Evolutionary conservation across 352 stramenopile species (phyloP).

Genomic region (Porosira glacialis): DNA sequence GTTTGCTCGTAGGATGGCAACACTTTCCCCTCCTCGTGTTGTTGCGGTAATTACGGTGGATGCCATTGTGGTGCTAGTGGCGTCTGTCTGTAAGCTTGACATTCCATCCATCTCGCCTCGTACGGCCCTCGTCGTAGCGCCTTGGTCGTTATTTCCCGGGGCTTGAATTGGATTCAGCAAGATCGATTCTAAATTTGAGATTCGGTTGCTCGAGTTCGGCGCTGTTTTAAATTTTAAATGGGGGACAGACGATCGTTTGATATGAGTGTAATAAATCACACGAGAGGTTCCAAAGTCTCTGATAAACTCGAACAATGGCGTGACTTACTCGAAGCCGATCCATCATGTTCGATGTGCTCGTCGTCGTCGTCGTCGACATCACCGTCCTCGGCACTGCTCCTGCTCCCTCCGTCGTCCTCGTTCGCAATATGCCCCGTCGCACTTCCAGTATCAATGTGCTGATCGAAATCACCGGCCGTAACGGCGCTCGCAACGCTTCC

Average conservation of each 20-base stretch:
- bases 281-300: too few species aligned
- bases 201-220: slow-evolving; percentile 41
- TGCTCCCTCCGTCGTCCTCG: slow-evolving; percentile 40
- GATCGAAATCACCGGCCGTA: slow-evolving; percentile 43
- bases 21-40: slow-evolving; percentile 40
- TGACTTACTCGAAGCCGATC: too few species aligned
- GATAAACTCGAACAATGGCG: too few species aligned
- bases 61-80: slow-evolving; percentile 47
- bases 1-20: slow-evolving; percentile 27
- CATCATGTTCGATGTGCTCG: too few species aligned
- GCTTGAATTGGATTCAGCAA: slow-evolving; percentile 50
- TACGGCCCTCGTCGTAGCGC: slow-evolving; percentile 43
- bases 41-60: slow-evolving; percentile 53
- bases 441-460: slow-evolving; percentile 20
- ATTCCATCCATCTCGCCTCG: slow-evolving; percentile 47
- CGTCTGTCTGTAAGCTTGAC: slow-evolving; percentile 53
- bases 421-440: slow-evolving; percentile 39
- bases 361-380: too few species aligned
- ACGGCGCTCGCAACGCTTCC: slow-evolving; percentile 55
- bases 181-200: slow-evolving; percentile 61
- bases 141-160: slow-evolving; percentile 32
- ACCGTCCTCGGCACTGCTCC: too few species aligned
- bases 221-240: slow-evolving; percentile 16
- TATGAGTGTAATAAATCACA: too few species aligned
- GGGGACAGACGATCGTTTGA: too few species aligned